Evolutionary conservation across 1,284 basidiomycete genomes (phyloP), one percentile per base, ranked within the genome.

Genomic region (Malassezia slooffiae): DNA sequence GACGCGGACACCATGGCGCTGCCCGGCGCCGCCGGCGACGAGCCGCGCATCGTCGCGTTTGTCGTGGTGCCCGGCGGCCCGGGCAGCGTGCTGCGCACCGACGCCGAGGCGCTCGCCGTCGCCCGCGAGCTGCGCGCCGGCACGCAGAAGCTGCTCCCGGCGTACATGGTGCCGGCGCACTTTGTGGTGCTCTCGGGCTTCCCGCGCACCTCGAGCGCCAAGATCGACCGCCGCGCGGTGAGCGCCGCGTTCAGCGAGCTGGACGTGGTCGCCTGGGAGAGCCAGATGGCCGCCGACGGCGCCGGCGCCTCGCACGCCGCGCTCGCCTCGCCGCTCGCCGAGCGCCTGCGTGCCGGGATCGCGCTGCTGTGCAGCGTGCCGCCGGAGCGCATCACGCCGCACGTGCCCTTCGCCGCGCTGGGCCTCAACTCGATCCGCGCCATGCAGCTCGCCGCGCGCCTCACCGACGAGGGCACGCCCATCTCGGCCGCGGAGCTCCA

Each of bases 171-270:
- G 3, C 67, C 56, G 5, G 60, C 62, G 26, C 60, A 70, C 27
- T 62, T 70, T 43, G 36, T 71, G 38, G 58, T 71, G 20, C 56
- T 71, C 13, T 54, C 51, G 13, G 58, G 57, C 30, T 67, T 71
- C 32, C 70, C 70, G 13, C 61, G 64, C 38, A 71, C 69, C 2
- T 63, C 69, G 12, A 69, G 65, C 20, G 70, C 70, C 34, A 71
- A 71, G 57, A 65, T 71, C 34, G 70, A 71, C 40, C 57, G 70
- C 9, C 60, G 62, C 21, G 66, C 66, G 4, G 55, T 71, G 33
- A 55, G 60, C 16, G 55, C 57, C 13, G 59, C 58, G 19, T 52
- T 67, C 16, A 45, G 47, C 31, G 23, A 36, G 28, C 50, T 70
- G 26, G 66, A 70, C 37, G 50, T 57, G 39, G 47, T 54, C 37